Conservation (phyloP, 495 filamentous ascomycete species). For the Talaromyces borbonicus region DNA sequence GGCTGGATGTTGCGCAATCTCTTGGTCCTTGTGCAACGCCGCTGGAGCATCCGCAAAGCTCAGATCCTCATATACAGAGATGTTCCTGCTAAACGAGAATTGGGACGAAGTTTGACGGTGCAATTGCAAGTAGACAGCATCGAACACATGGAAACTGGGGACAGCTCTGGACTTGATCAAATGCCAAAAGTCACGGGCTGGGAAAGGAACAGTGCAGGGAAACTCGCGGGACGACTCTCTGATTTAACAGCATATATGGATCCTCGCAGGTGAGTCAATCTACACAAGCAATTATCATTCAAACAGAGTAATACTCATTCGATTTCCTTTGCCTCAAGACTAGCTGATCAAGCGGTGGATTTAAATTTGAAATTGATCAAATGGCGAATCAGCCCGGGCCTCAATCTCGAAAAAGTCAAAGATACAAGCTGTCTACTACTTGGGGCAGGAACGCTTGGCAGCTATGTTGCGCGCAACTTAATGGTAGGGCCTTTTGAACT, state of each 20-base stretch:
- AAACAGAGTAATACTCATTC: slow-evolving; percentile 6
- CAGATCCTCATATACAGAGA: slow-evolving; percentile 91
- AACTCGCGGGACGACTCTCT: slow-evolving; percentile 62
- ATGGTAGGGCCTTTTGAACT: slow-evolving; percentile 36
- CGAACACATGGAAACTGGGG: slow-evolving; percentile 12
- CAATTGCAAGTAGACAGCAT: slow-evolving; percentile 46
- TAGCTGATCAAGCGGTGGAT: slow-evolving; percentile 94
- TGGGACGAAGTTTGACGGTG: slow-evolving; percentile 71
- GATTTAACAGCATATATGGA: slow-evolving; percentile 89
- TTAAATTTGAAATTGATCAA: slow-evolving; percentile 97
- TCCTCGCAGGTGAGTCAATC: slow-evolving; percentile 49
- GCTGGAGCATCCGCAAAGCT: slow-evolving; percentile 66
- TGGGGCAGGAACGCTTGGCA: slow-evolving; percentile 90
- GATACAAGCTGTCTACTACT: slow-evolving; percentile 84
- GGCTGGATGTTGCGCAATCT: slow-evolving; percentile 92
- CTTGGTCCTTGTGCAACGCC: slow-evolving; percentile 69
- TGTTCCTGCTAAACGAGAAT: slow-evolving; percentile 59
- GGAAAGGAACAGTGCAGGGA: slow-evolving; percentile 73
- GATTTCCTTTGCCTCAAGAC: slow-evolving; percentile 21
- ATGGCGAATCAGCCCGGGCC: slow-evolving; percentile 84
- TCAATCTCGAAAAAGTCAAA: slow-evolving; percentile 84
- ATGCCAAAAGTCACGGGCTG: slow-evolving; percentile 90
- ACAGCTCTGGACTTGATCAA: slow-evolving; percentile 24
- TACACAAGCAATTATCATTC: no score
- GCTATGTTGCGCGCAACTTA: slow-evolving; percentile 82